phyloP scores from a whole-genome alignment of 2,329 filamentous ascomycete genomes.

The Arthroderma sp. region DNA sequence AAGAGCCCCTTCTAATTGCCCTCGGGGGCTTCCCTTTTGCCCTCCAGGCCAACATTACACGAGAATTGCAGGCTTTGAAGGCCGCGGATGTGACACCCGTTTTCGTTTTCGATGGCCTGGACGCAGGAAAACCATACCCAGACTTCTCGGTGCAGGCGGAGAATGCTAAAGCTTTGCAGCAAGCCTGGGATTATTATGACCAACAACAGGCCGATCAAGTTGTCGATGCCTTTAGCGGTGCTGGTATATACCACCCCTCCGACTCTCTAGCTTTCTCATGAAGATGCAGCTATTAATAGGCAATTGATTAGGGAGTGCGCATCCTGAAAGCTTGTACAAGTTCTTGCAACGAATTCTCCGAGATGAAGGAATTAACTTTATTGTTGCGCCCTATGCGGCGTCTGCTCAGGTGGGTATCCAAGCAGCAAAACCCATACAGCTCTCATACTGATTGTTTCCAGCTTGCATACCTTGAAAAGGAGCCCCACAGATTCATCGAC shows the following conservation, averaged over 20 bases:
- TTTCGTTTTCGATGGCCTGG: conserved; percentile 86
- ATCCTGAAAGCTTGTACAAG: conserved; percentile 60
- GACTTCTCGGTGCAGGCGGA: conserved; percentile 47
- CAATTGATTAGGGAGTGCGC: conserved; percentile 51
- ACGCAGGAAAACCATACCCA: conserved; percentile 63
- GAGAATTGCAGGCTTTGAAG: conserved; percentile 62
- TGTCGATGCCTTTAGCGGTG: conserved; percentile 74
- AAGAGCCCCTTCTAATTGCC: conserved; percentile 80
- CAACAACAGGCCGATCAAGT: conserved; percentile 66
- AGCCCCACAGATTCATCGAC: conserved; percentile 55
- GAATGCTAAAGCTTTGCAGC: conserved; percentile 55
- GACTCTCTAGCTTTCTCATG: neutral
- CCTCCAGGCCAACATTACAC: conserved; percentile 61
- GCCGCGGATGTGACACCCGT: conserved; percentile 60
- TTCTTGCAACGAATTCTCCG: conserved; percentile 64
- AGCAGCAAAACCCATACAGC: neutral
- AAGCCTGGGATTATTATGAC: conserved; percentile 81
- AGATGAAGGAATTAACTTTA: conserved; percentile 57
- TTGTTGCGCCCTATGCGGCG: conserved; percentile 78
- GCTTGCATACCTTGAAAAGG: conserved; percentile 65
- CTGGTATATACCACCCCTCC: conserved; percentile 43
- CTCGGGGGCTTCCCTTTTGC: conserved; percentile 78
- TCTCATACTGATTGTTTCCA: conserved; percentile 13
- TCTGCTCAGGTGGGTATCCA: conserved; percentile 58
- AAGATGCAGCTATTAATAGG: conserved; percentile 7